These are phyloP conservation scores for Asclepias syriaca DNA, from an alignment of 257 asterid genomes.

Conservation along the genomic window DNA sequence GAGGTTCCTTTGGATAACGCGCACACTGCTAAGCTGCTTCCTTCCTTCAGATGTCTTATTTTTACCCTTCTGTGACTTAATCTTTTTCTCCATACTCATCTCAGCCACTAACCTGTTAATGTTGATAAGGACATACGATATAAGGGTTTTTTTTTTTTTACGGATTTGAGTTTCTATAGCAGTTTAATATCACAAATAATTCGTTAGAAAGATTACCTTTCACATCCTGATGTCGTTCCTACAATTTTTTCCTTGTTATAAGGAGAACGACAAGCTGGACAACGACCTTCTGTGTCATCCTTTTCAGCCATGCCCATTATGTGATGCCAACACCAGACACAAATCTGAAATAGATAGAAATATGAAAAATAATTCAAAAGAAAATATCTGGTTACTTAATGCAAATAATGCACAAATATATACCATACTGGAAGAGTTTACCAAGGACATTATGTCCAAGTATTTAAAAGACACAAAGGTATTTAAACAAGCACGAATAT, in stretches of 20 bases:
- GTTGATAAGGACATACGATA: slow-evolving; percentile 14
- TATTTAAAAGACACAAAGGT: background rate
- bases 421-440: background rate
- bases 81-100: slow-evolving; percentile 63
- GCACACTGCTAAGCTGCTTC: slow-evolving; percentile 84
- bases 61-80: slow-evolving; percentile 67
- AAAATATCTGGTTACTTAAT: background rate
- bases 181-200: background rate
- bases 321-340: slow-evolving; percentile 99
- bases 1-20: slow-evolving; percentile 90
- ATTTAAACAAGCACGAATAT: too few relatives aligned
- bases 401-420: background rate
- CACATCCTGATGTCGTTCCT: slow-evolving; percentile 69
- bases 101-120: slow-evolving; percentile 66
- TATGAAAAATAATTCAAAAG: background rate
- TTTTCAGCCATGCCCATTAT: slow-evolving; percentile 98
- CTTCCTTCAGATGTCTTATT: slow-evolving; percentile 70
- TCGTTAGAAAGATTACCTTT: slow-evolving; percentile 35
- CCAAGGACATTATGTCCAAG: background rate
- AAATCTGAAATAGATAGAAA: slow-evolving; percentile 45
- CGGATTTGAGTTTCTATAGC: slow-evolving; percentile 5
- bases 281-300: slow-evolving; percentile 88
- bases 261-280: slow-evolving; percentile 97
- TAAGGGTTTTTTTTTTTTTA: slow-evolving; percentile 1
- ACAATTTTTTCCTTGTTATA: slow-evolving; percentile 97